Base-by-base conservation (phyloP, 768 basidiomycete genomes). In the Boletus subcaerulescens region DNA sequence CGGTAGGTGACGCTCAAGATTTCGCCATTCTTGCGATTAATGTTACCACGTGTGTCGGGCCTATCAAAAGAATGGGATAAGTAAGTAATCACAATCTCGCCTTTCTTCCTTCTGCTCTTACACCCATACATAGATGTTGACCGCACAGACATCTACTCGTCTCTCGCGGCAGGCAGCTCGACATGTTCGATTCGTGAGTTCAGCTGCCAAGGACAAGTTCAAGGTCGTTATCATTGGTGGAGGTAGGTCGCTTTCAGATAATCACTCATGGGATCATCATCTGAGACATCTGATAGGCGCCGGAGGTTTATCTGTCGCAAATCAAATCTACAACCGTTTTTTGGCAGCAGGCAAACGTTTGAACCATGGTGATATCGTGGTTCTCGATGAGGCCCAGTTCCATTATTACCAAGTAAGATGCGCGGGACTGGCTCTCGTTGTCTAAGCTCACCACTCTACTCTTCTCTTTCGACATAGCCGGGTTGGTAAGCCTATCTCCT, bases 161-260 rank as follows among this genome's bases (percentile, higher is more conserved):
- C 36, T 57, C 26, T 40, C 54, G 42, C 51, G 55, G 24, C 51
- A 47, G 33, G 47, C 41, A 32, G 39, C 33, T 49, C 53, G 55
- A 39, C 45, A 53, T 18, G 55, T 55, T 31, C 63, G 71, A 41
- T 60, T 50, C 29, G 65, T 57, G 10, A 72, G 68, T 48, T 66
- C 69, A 15, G 15, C 50, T 33, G 41, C 57, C 18, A 77, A 74
- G 58, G 74, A 80, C 59, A 89, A 85, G 63, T 91, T 82, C 76
- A 94, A 89, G 73, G 77, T 98, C 33, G 73, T 98, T 26, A 84
- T 98, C 40, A 76, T 98, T 20, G 96, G 96, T 50, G 94, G 80
- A 70, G 96, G 96, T 86, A 65, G 61, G 81, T 35, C 14, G 32
- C 45, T 53, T 39, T 29, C 11, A 33, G 41, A 48, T n/a, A 3